Evolutionary conservation across 768 basidiomycete genomes (phyloP).

Genomic region (Solioccasus polychromus): DNA sequence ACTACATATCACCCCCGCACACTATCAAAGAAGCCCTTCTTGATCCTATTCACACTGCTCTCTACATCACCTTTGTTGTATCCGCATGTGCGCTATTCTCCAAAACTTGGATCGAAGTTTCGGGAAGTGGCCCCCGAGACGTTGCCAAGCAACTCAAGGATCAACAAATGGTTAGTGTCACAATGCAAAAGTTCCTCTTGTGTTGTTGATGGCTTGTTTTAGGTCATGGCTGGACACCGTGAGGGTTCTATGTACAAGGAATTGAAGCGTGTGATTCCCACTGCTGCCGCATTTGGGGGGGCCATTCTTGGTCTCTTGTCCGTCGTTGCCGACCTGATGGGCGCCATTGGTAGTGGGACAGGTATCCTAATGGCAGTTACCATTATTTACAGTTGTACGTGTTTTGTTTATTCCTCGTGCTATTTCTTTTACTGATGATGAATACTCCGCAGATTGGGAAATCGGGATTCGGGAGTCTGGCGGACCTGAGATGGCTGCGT

Average conservation of each 20-base stretch:
- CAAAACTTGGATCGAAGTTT: constrained; percentile 99
- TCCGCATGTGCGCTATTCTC: constrained; percentile 95
- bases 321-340: constrained; percentile 91
- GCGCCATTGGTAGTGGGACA: constrained; percentile 93
- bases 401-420: not conserved
- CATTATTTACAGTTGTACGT: constrained; percentile 81
- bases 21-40: constrained; percentile 82
- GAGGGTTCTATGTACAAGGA: constrained; percentile 99
- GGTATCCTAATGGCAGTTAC: constrained; percentile 98
- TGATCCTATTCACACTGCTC: constrained; percentile 89
- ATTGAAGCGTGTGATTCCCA: constrained; percentile 95
- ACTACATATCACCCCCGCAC: constrained; percentile 99
- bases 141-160: constrained; percentile 98
- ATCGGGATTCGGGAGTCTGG: constrained; percentile 81
- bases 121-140: constrained; percentile 92
- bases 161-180: constrained; percentile 79
- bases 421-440: not conserved
- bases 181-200: not conserved
- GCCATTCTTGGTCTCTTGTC: constrained; percentile 92
- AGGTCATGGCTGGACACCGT: constrained; percentile 87
- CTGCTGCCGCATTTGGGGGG: constrained; percentile 95
- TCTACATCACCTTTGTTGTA: constrained; percentile 92
- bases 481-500: constrained; percentile 77
- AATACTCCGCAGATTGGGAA: constrained; percentile 71
- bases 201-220: not conserved